Conservation (phyloP, 2,329 filamentous ascomycete genomes). For the Nannizziopsis barbatae region DNA sequence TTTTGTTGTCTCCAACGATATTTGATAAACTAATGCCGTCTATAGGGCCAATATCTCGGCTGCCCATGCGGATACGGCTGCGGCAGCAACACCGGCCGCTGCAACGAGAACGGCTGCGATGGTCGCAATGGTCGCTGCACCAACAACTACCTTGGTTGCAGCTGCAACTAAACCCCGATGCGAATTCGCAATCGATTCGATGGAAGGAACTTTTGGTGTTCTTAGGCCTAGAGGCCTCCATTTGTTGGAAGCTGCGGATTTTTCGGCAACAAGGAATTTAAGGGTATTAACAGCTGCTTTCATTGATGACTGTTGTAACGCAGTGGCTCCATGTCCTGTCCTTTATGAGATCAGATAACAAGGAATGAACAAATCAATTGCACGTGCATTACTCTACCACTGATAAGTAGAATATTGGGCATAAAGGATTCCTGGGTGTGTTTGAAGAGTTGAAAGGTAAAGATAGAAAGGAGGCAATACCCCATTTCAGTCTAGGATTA, state of each 20-base stretch:
- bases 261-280: constrained; percentile 46
- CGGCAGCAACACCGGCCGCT: constrained; percentile 9
- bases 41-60: constrained; percentile 11
- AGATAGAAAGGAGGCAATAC: no score
- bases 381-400: no score
- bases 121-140: constrained; percentile 11
- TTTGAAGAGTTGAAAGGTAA: no score
- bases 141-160: constrained; percentile 12
- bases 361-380: no score
- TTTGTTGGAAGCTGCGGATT: background rate
- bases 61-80: constrained; percentile 13
- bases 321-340: no score
- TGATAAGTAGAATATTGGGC: no score
- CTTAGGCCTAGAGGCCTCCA: background rate
- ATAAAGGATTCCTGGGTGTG: no score
- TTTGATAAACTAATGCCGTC: background rate
- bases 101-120: constrained; percentile 13
- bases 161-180: constrained; percentile 29
- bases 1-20: background rate
- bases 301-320: no score
- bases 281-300: no score
- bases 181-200: background rate
- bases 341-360: no score
- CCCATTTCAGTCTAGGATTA: no score
- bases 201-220: background rate